Evolutionary conservation across 371 early-diverging fungal species (phyloP).

Genomic region (Mortierella sp.): DNA sequence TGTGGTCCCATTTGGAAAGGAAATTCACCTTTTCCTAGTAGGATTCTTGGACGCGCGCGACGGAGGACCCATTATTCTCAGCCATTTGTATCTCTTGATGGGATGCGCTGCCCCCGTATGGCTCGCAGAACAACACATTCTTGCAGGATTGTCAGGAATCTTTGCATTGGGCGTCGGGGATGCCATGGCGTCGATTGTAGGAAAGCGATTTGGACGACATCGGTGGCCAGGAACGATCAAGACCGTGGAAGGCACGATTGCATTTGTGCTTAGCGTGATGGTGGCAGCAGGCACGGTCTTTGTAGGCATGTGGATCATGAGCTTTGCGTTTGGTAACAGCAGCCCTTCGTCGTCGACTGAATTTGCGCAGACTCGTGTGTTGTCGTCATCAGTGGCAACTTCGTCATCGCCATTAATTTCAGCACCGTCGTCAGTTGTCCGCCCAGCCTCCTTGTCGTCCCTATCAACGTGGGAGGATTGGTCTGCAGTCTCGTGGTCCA

Average conservation of each 20-base stretch:
- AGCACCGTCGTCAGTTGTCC: conserved; percentile 10
- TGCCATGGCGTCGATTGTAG: conserved; percentile 87
- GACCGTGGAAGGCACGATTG: conserved; percentile 89
- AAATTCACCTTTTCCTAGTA: conserved; percentile 75
- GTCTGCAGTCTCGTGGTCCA: conserved; percentile 38
- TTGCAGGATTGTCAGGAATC: conserved; percentile 81
- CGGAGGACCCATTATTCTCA: conserved; percentile 81
- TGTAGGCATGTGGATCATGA: conserved; percentile 53
- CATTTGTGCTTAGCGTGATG: conserved; percentile 74
- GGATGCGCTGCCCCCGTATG: conserved; percentile 94
- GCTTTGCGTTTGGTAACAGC: conserved; percentile 43
- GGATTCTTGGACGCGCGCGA: conserved; percentile 88
- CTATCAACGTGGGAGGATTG: conserved; percentile 44
- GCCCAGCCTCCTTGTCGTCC: conserved; percentile 28
- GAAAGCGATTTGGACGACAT: conserved; percentile 75
- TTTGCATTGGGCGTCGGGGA: conserved; percentile 90
- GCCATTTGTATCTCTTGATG: conserved; percentile 87
- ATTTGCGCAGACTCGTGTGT: background rate
- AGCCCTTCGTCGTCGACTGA: background rate
- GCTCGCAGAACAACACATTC: conserved; percentile 69
- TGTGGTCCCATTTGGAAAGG: conserved; percentile 76
- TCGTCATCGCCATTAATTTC: conserved; percentile 4
- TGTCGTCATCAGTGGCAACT: background rate
- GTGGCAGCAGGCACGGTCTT: conserved; percentile 58
- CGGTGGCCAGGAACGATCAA: conserved; percentile 85